Base-by-base conservation (phyloP, 179 eudicot genomes). In the Drosera spatulata region DNA sequence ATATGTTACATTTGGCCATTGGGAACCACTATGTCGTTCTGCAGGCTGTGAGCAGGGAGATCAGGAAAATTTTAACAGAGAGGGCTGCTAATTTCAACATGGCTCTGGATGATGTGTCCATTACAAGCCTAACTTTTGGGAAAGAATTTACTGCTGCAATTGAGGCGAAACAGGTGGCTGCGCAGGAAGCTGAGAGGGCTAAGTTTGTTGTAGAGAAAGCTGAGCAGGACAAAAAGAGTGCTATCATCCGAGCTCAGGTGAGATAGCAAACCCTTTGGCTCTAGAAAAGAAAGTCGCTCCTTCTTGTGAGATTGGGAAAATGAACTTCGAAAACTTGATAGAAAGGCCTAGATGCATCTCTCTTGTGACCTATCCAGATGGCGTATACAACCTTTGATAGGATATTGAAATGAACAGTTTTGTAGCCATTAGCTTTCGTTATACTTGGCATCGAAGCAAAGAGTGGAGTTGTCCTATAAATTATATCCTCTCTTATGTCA, bases 101-200 rank as follows among this genome's bases (percentile, higher is more conserved):
- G 58, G 77, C 84, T 15, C 56, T 87, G 75, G 96, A 87, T 75
- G 96, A 85, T 81, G 96, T 87, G 64, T 81, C 95, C 15, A 75
- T 87, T 60, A 87, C 94, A 50, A 65, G 53, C 68, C 78, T 87
- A 7, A 71, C 84, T 7, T 88, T 80, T 65, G 84, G 96, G 13
- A 78, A 56, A 61, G 89, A 85, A 63, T 88, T 85, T 71, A 79
- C 85, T 22, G 73, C 77, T 49, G 94, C 96, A 43, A 82, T 88
- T 66, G 96, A 88, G 75, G 83, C 79, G 10, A 88, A 88, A 61
- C 96, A 88, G 76, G 83, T 87, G 44, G 96, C 87, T 47, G 78
- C 77, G 15, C 81, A 77, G 53, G 81, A 77, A 47, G 81, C 81
- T 61, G 81, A 77, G 66, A 56, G 81, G 68, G 77, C 81, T 63